A percentile compares a stretch with the other conserved stretches of the same genome.
phyloP scores from a whole-genome alignment of 257 asterid genomes.

The Jaltomata sinuosa region DNA sequence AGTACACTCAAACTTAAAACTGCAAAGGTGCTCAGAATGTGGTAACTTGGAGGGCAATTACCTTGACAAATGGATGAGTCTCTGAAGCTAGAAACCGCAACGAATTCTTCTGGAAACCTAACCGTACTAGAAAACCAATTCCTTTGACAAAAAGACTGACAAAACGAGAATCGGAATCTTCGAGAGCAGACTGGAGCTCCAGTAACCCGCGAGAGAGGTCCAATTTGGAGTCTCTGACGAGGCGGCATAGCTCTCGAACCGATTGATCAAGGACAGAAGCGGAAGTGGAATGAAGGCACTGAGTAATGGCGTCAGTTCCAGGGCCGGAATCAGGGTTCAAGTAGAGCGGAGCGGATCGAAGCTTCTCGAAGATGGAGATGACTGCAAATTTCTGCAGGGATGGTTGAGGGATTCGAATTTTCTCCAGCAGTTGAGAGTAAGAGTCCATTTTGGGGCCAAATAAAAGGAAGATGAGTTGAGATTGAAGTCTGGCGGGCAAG shows the following conservation, averaged over 20 bases:
- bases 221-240: constrained; percentile 68
- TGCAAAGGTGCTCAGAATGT: too few relatives aligned
- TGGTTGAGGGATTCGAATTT: constrained; percentile 71
- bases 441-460: not conserved
- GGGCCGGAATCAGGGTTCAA: constrained; percentile 30
- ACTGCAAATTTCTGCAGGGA: constrained; percentile 83
- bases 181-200: constrained; percentile 92
- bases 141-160: constrained; percentile 46
- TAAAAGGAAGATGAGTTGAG: not conserved
- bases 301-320: constrained; percentile 58
- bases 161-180: constrained; percentile 42
- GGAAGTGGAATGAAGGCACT: constrained; percentile 67
- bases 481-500: too few relatives aligned
- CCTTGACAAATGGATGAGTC: constrained; percentile 83
- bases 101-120: constrained; percentile 46
- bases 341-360: constrained; percentile 53
- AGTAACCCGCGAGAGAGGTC: constrained; percentile 51
- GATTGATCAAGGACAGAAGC: constrained; percentile 80
- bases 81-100: constrained; percentile 46
- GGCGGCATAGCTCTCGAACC: constrained; percentile 69
- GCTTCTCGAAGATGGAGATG: constrained; percentile 60
- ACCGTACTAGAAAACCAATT: constrained; percentile 55
- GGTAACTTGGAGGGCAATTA: too few relatives aligned
- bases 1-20: too few relatives aligned
- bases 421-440: constrained; percentile 51